Conservation (phyloP, 371 early-diverging fungal genomes). For the Mortierella sp. region DNA sequence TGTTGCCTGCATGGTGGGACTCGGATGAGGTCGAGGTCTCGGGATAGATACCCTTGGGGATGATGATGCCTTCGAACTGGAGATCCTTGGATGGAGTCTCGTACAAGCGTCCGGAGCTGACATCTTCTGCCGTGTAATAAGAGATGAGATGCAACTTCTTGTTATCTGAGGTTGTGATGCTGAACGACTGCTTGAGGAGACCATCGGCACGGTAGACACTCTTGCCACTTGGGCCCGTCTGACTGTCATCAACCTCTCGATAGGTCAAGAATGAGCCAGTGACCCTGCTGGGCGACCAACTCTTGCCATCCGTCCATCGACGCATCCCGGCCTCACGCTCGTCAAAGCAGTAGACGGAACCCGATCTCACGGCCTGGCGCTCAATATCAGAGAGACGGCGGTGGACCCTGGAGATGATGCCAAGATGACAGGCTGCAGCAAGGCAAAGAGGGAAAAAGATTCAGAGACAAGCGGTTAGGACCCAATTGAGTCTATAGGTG, state of each 20-base stretch:
- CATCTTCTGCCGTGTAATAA: constrained; percentile 78
- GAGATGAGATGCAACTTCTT: constrained; percentile 83
- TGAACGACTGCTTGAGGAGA: constrained; percentile 84
- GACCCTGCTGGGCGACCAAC: constrained; percentile 84
- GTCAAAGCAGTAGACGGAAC: constrained; percentile 86
- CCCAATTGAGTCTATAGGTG: too few relatives aligned
- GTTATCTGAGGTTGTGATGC: constrained; percentile 76
- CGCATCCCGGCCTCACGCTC: constrained; percentile 86
- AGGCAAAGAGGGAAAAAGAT: too few relatives aligned
- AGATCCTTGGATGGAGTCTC: constrained; percentile 56
- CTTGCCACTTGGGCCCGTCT: constrained; percentile 25
- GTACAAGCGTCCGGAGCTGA: constrained; percentile 55
- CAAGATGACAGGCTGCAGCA: constrained; percentile 66
- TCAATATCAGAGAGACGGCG: constrained; percentile 79
- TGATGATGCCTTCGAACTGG: constrained; percentile 49
- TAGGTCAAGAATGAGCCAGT: constrained; percentile 81
- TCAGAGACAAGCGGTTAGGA: too few relatives aligned
- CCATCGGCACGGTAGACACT: constrained; percentile 57
- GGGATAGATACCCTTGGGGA: constrained; percentile 63
- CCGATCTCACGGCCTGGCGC: constrained; percentile 75
- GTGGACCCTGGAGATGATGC: constrained; percentile 69
- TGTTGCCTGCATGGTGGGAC: neutral
- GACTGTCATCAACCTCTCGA: constrained; percentile 70
- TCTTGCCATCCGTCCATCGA: constrained; percentile 89
- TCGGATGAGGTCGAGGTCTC: constrained; percentile 32